Conservation (phyloP, 306 rosid species). For the Quercus dentata region DNA sequence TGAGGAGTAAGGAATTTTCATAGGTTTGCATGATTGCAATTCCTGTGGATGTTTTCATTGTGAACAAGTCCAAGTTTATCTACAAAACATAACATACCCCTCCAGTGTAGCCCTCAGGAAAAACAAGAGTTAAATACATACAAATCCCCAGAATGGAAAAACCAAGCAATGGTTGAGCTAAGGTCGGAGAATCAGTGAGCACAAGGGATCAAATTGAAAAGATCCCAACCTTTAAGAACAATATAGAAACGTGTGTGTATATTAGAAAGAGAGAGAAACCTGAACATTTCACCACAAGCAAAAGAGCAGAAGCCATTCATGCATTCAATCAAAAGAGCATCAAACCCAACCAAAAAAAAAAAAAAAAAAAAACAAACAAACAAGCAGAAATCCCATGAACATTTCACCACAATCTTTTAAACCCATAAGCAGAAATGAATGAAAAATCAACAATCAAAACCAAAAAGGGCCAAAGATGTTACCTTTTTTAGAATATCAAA, state of each 20-base stretch:
- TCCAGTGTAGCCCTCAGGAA: background rate
- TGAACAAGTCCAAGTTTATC: background rate
- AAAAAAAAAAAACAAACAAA: background rate
- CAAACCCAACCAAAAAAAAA: conserved; percentile 1
- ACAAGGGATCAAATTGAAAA: conserved; percentile 1
- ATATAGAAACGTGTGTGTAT: background rate
- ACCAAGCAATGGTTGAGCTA: background rate
- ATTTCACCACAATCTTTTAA: background rate
- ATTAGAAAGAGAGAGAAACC: background rate
- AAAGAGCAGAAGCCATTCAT: conserved; percentile 27
- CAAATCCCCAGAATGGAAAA: conserved; percentile 1
- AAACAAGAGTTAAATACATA: background rate
- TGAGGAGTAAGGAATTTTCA: background rate
- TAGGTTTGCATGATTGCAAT: background rate
- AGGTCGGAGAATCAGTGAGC: background rate
- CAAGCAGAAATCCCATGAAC: background rate
- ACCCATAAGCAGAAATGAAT: conserved; percentile 10
- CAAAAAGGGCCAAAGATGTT: conserved; percentile 3
- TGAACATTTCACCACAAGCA: conserved; percentile 1
- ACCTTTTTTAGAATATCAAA: conserved; percentile 22
- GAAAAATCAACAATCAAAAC: conserved; percentile 8
- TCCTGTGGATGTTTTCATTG: background rate
- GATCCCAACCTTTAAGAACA: background rate
- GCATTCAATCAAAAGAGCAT: conserved; percentile 32
- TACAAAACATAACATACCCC: background rate